Base-by-base conservation (phyloP, 768 basidiomycete species). In the Boletus rex-veris region DNA sequence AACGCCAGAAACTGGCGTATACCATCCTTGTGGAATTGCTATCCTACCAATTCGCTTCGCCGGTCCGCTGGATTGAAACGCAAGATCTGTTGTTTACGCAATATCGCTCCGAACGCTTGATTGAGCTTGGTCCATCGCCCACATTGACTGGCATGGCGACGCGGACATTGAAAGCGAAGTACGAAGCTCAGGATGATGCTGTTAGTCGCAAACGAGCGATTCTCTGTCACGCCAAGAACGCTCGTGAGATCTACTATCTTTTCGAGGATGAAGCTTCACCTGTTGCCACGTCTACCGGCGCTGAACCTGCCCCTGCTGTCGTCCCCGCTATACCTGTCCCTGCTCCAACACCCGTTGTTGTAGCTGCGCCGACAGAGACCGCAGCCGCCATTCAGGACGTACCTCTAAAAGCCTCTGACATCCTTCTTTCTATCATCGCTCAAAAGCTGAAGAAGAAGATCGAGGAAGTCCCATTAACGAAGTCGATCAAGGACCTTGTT, bases 41-140 rank as follows among this genome's bases (percentile, higher is more conserved):
- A 45, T 92, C 97, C 14, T 99, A 99, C 68, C 97, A 99, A 69
- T 98, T 96, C 63, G 95, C 96, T 0, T 98, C 96, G 1, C 95
- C 97, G 7, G 96, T 99, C 18, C 89, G 95, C 46, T 99, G 97
- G 97, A 99, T 99, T 64, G 91, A 98, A 75, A 99, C 96, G 0
- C 97, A 99, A 68, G 97, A 99, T 65, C 80, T 90, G 24, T 80
- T 99, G 52, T 99, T 99, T 77, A 81, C 79, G 10, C 72, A 84
- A 9, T 97, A 84, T 77, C 77, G 78, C 42, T 97, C 97, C 64
- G 96, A 98, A 72, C 86, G 97, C 15, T 80, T 98, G 64, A 88
- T 99, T 63, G 97, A 99, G 70, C 76, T 99, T 48, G 97, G 97
- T 31, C 97, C 97, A 38, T 93, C 93, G 5, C 97, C 97, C 2